Conservation (phyloP, 2,329 filamentous ascomycete genomes). For the Knufia fluminis region DNA sequence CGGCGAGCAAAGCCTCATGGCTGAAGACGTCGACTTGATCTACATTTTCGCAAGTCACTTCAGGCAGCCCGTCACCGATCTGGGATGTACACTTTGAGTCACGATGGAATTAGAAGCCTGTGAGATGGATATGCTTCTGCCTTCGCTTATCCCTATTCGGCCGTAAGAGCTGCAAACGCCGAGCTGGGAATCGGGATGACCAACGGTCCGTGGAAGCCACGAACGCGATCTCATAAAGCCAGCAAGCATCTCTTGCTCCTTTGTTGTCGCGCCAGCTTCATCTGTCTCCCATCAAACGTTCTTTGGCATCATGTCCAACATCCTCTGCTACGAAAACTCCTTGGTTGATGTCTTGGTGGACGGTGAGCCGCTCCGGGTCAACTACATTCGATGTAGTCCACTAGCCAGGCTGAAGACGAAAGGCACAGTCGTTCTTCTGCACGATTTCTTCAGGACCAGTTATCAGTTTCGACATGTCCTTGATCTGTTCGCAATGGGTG, state of each 20-base stretch:
- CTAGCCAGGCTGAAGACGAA: neutral
- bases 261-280: neutral
- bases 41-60: no score
- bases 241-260: no score
- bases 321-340: neutral
- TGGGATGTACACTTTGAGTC: no score
- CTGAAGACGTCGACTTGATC: no score
- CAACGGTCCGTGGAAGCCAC: neutral
- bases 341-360: neutral
- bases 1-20: no score
- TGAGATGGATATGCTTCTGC: no score
- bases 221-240: neutral
- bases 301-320: neutral
- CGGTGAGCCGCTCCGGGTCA: neutral
- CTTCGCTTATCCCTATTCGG: no score
- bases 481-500: slow-evolving; percentile 1
- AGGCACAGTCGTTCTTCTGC: neutral
- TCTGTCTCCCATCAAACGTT: neutral
- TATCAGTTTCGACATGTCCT: slow-evolving; percentile 4
- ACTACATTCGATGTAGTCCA: neutral
- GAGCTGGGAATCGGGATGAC: neutral
- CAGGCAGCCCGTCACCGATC: no score
- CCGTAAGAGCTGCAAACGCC: neutral
- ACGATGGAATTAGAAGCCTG: no score
- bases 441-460: slow-evolving; percentile 3